These are phyloP conservation scores for Elongisporangium anandrum DNA, from an alignment of 352 stramenopile genomes.

Conservation along the genomic window DNA sequence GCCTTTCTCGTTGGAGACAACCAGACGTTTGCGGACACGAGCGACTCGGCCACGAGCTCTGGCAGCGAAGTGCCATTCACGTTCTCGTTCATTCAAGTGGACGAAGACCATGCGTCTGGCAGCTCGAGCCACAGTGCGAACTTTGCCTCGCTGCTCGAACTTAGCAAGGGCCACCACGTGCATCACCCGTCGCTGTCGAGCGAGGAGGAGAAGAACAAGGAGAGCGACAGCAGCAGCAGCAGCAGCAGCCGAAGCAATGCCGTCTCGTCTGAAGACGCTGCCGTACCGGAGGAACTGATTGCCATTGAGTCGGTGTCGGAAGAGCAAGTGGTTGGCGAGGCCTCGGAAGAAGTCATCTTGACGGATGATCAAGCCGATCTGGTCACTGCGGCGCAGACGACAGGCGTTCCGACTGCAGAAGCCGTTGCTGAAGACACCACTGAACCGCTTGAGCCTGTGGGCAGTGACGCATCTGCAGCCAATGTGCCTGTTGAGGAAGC, in stretches of 20 bases:
- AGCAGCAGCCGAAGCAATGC: constrained; percentile 3
- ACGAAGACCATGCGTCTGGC: constrained; percentile 3
- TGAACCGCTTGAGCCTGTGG: background rate
- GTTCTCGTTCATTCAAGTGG: constrained; percentile 73
- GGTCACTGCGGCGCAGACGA: background rate
- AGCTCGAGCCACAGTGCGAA: background rate
- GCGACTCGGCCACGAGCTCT: constrained; percentile 13
- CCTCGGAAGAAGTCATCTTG: background rate
- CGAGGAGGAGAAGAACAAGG: constrained; percentile 3
- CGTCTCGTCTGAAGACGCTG: background rate
- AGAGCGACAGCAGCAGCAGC: constrained; percentile 19
- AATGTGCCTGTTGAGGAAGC: background rate
- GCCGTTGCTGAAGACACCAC: background rate
- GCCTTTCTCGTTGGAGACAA: background rate
- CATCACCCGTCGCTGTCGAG: background rate
- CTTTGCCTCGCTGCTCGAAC: background rate
- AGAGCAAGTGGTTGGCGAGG: too few species aligned
- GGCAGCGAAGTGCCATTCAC: constrained; percentile 57
- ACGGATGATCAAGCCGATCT: background rate
- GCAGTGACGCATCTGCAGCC: background rate
- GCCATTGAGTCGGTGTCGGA: background rate
- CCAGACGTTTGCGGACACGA: background rate
- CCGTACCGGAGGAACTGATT: background rate
- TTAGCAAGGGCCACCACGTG: background rate
- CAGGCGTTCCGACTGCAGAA: background rate